phyloP scores from a whole-genome alignment of 352 stramenopile species.

The Thalassiosira hispida region DNA sequence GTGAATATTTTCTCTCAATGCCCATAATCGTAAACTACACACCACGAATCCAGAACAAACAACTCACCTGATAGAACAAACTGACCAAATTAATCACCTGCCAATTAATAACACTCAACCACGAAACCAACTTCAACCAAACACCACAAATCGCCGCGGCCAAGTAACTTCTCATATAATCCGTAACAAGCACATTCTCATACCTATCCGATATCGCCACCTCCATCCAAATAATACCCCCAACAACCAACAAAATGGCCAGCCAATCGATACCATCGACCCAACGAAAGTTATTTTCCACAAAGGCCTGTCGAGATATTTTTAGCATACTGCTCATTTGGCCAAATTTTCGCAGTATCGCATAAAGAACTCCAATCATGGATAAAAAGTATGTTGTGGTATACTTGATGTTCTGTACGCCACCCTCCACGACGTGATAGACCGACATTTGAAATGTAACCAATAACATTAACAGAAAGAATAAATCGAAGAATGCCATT shows the following conservation, averaged over 20 bases:
- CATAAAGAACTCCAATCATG: conserved; percentile 47
- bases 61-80: conserved; percentile 46
- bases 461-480: conserved; percentile 46
- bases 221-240: conserved; percentile 55
- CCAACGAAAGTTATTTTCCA: conserved; percentile 59
- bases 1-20: not conserved
- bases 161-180: conserved; percentile 63
- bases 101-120: conserved; percentile 63
- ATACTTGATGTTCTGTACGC: conserved; percentile 29
- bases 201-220: conserved; percentile 28
- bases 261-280: conserved; percentile 52
- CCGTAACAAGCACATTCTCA: conserved; percentile 26
- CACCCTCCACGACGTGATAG: conserved; percentile 49
- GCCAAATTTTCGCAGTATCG: conserved; percentile 53
- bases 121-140: conserved; percentile 56
- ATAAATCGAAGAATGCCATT: conserved; percentile 58
- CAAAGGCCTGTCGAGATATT: conserved; percentile 53
- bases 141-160: conserved; percentile 44
- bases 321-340: conserved; percentile 60
- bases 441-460: conserved; percentile 56
- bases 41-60: not conserved
- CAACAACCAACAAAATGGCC: conserved; percentile 41
- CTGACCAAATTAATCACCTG: conserved; percentile 56
- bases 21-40: no score
- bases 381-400: conserved; percentile 46